Percentiles rank a stretch among this genome's conserved stretches.
Conservation (phyloP, 1,139 yeast species). For the Candida gigantensis region DNA sequence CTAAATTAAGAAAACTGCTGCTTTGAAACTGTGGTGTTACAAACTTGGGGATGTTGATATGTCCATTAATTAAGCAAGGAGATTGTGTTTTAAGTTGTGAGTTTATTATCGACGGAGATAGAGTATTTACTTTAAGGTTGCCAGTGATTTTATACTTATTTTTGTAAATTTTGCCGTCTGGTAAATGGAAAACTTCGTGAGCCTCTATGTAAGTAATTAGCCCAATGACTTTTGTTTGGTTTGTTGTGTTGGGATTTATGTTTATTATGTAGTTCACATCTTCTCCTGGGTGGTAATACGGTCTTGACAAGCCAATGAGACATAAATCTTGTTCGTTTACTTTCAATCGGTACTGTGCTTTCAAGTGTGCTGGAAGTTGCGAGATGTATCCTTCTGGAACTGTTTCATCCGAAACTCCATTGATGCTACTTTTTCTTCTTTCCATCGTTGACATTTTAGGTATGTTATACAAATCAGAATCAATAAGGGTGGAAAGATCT, state of each 20-base stretch:
- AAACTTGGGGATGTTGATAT: constrained; percentile 33
- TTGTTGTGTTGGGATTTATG: constrained; percentile 19
- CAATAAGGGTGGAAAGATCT: constrained; percentile 35
- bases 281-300: constrained; percentile 52
- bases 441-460: constrained; percentile 36
- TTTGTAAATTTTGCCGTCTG: constrained; percentile 17
- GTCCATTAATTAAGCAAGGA: constrained; percentile 23
- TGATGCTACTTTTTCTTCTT: constrained; percentile 28
- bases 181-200: constrained; percentile 36
- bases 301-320: constrained; percentile 36
- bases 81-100: constrained; percentile 9
- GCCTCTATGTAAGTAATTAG: constrained; percentile 40
- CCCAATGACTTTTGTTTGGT: constrained; percentile 34
- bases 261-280: constrained; percentile 43
- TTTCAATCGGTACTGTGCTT: constrained; percentile 40
- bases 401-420: constrained; percentile 18
- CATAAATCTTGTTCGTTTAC: constrained; percentile 39
- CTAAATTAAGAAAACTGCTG: constrained; percentile 37
- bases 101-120: constrained; percentile 32
- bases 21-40: constrained; percentile 42
- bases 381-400: constrained; percentile 13
- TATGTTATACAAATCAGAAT: constrained; percentile 35
- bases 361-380: constrained; percentile 34
- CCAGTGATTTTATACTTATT: constrained; percentile 43
- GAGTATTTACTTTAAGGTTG: constrained; percentile 34